Evolutionary conservation across 257 asterid genomes (phyloP), one percentile per base, ranked within the genome.

Genomic region (Echites panduratus): DNA sequence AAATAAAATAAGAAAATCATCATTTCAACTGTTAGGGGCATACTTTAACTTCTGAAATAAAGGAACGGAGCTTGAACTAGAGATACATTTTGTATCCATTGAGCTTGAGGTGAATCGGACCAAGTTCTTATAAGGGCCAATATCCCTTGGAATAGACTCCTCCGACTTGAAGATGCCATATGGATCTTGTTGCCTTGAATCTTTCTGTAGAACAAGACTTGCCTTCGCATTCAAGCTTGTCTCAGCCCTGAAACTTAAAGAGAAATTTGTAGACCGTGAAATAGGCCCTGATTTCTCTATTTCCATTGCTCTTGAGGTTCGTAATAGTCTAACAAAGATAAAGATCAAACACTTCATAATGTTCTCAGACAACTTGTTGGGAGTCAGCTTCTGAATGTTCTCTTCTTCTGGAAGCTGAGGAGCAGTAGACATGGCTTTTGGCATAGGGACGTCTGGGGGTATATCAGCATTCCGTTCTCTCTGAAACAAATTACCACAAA

Each of bases 321-420:
- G 78, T 0, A 92, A 88, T 7, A 92, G 83, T 49, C 99, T 84
- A 50, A 90, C 89, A 66, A 70, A 94, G 10, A 94, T 90, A 78
- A 87, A 87, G 22, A 87, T 38, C 79, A 94, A 75, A 67, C 97
- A 90, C 86, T 92, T 95, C 90, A 89, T 86, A 13, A 91, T 83
- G 83, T 84, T 92, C 84, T 95, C 98, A 0, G 99, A 90, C 47
- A 95, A 62, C 87, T 91, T 95, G 86, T 95, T 95, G 9, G 99
- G 97, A 0, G 91, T 22, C 91, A 87, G 90, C 74, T 82, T 81
- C n/a, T 85, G 87, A 26, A 86, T 82, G 82, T 64, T 84, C 26
- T 94, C 96, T 65, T 91, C 98, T 52, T 83, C 96, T 2, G 84
- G 11, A 4, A 82, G 88, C 8, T 85, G 24, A 44, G 96, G 90